These are phyloP conservation scores for Populus nigra DNA, from an alignment of 345 rosid genomes.

Conservation along the genomic window DNA sequence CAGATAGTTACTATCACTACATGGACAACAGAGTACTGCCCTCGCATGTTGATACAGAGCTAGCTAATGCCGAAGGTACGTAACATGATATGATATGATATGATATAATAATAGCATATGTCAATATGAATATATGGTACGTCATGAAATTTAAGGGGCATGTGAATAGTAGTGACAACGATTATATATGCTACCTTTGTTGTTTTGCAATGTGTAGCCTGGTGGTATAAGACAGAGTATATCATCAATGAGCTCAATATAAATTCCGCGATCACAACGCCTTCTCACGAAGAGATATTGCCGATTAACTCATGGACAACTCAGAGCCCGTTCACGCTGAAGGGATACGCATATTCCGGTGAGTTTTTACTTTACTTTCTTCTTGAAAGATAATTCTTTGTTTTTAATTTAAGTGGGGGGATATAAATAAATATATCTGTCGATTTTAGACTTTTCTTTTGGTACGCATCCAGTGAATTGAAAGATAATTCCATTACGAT, in stretches of 20 bases:
- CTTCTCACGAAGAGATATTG: conserved; percentile 72
- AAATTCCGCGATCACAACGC: conserved; percentile 90
- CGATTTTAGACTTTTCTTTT: too few species aligned
- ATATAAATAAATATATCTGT: too few species aligned
- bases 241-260: conserved; percentile 83
- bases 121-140: background rate
- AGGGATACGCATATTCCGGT: conserved; percentile 93
- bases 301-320: conserved; percentile 83
- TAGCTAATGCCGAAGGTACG: conserved; percentile 82
- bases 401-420: too few species aligned
- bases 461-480: too few species aligned
- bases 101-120: background rate
- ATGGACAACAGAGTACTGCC: conserved; percentile 86
- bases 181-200: background rate
- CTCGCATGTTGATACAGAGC: conserved; percentile 79
- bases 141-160: background rate
- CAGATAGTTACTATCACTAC: conserved; percentile 73
- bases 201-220: conserved; percentile 39
- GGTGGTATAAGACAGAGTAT: conserved; percentile 94
- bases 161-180: background rate
- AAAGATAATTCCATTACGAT: too few species aligned
- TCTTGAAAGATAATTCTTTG: too few species aligned
- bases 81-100: too few species aligned
- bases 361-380: background rate
- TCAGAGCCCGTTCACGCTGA: conserved; percentile 71